Conservation (phyloP, 495 filamentous ascomycete genomes). For the Zalerion maritima region DNA sequence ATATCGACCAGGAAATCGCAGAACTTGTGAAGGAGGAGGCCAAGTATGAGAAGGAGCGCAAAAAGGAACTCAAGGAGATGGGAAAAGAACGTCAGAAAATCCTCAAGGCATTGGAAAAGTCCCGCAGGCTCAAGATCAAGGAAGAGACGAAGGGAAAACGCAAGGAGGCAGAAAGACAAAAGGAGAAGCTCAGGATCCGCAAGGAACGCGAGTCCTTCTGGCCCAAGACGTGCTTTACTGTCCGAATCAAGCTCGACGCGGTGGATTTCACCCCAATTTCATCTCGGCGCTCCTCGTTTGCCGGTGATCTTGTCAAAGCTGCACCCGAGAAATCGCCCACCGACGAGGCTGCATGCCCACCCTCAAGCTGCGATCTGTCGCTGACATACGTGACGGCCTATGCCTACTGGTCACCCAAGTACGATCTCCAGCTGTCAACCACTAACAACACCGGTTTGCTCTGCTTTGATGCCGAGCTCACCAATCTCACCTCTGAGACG, state of each 20-base stretch:
- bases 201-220: constrained; percentile 40
- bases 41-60: constrained; percentile 10
- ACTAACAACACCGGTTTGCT: constrained; percentile 36
- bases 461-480: constrained; percentile 49
- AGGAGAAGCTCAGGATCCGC: constrained; percentile 36
- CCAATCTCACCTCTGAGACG: constrained; percentile 50
- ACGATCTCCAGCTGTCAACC: constrained; percentile 49
- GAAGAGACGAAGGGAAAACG: constrained; percentile 22
- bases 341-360: constrained; percentile 10
- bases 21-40: constrained; percentile 18
- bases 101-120: constrained; percentile 25
- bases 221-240: constrained; percentile 40
- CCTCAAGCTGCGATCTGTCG: constrained; percentile 29
- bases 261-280: constrained; percentile 34
- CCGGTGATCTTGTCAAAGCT: constrained; percentile 16
- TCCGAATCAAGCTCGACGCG: constrained; percentile 44
- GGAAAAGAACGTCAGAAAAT: constrained; percentile 14
- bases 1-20: constrained; percentile 22
- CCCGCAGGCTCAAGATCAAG: constrained; percentile 22
- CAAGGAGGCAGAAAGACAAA: constrained; percentile 24
- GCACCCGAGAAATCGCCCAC: constrained; percentile 11
- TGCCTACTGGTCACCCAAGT: constrained; percentile 50
- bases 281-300: constrained; percentile 40
- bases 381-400: constrained; percentile 49
- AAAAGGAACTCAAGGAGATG: constrained; percentile 14